A percentile compares a stretch with the other conserved stretches of the same genome.
Evolutionary conservation across 306 rosid genomes (phyloP).

Genomic region (Sicyos baderoa): DNA sequence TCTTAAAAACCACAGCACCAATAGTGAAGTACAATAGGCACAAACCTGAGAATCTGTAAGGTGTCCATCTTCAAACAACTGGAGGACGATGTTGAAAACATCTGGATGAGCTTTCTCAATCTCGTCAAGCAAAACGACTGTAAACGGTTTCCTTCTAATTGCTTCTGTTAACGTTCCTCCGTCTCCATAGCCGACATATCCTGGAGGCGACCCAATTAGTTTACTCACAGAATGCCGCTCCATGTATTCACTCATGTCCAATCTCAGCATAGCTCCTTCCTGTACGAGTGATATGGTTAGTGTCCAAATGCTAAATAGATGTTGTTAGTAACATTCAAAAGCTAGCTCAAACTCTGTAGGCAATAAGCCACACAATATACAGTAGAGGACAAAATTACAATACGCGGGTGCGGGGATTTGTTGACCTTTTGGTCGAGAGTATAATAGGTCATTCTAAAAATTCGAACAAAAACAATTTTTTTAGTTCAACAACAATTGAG

Average conservation of each 20-base stretch:
- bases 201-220: conserved; percentile 89
- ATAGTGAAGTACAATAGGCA: conserved; percentile 8
- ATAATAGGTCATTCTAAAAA: not conserved
- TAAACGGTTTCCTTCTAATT: conserved; percentile 71
- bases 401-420: not conserved
- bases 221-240: conserved; percentile 90
- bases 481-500: too few relatives aligned
- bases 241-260: conserved; percentile 98
- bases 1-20: not conserved
- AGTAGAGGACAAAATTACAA: not conserved
- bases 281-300: conserved; percentile 18
- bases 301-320: not conserved
- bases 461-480: not conserved
- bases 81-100: conserved; percentile 80
- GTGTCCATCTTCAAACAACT: conserved; percentile 75
- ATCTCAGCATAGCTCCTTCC: conserved; percentile 70
- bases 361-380: not conserved
- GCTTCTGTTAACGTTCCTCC: conserved; percentile 90
- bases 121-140: conserved; percentile 75
- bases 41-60: conserved; percentile 91
- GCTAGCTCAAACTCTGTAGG: not conserved
- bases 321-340: not conserved
- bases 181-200: conserved; percentile 83
- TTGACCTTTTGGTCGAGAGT: not conserved
- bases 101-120: conserved; percentile 98